Conservation (phyloP, 1,284 basidiomycete genomes). For the Papiliotrema terrestris region DNA sequence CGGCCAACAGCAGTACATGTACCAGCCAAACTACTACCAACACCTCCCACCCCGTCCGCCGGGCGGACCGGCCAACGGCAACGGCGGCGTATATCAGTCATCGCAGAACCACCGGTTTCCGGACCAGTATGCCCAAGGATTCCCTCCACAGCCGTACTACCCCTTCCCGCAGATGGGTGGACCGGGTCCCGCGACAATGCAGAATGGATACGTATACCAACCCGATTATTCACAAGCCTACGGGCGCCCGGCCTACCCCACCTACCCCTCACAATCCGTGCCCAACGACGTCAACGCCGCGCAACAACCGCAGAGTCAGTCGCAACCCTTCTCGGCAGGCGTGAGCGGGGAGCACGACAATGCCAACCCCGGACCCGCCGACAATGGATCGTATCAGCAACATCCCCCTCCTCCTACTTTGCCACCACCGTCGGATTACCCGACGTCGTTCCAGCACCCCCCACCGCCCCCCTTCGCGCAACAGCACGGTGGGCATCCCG, state of each 20-base stretch:
- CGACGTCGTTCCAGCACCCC: background rate
- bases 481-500: background rate
- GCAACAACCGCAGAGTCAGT: background rate
- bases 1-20: background rate
- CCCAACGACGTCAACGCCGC: background rate
- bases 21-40: slow-evolving; percentile 1
- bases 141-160: background rate
- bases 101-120: background rate
- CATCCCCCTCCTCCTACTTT: slow-evolving; percentile 8
- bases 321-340: background rate
- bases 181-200: slow-evolving; percentile 43
- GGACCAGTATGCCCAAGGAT: background rate
- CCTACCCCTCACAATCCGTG: background rate
- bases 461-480: background rate
- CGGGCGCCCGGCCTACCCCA: background rate
- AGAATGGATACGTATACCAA: slow-evolving; percentile 32
- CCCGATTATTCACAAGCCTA: background rate
- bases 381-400: slow-evolving; percentile 8
- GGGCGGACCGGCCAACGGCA: background rate
- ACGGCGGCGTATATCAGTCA: background rate
- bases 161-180: slow-evolving; percentile 29
- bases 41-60: background rate
- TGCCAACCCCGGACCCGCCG: background rate
- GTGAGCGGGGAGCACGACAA: background rate
- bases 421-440: slow-evolving; percentile 2